Evolutionary conservation across 331 rosid species (phyloP), one percentile per base, ranked within the genome.

Genomic region (Quercus phellos): DNA sequence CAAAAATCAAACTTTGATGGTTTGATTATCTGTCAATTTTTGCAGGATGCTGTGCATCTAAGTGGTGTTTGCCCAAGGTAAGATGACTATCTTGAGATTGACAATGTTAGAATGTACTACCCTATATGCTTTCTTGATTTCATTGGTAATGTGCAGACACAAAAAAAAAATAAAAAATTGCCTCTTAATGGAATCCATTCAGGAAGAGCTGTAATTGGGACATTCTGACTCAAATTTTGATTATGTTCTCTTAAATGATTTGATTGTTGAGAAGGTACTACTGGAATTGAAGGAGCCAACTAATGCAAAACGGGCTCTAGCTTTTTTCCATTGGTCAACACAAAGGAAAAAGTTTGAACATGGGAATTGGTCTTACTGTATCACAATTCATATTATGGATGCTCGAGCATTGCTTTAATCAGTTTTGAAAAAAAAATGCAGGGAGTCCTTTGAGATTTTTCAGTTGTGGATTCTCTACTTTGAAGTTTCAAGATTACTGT

Each of bases 241-340:
- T 32, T 32, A 0, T 32, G 35, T 32, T 3, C 29, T 82, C 1
- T 54, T 93, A 19, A 85, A 74, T 80, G 81, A 82, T 38, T 53
- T 68, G 0, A 38, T 88, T 9, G 93, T 87, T 9, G 85, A 90
- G 63, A 83, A 58, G 8, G 82, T 91, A 6, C 73, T 93, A 35
- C 46, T 85, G 42, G 81, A 87, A 21, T 51, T 93, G 21, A 87
- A 84, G 60, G 78, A 85, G 56, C 94, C 93, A 6, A n/a, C 14
- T 26, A 91, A 91, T 69, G 97, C 94, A n/a, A 86, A 78, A 80
- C 68, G 82, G 2, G 98, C 98, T 24, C 74, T 93, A 30, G 77
- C 89, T 35, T 91, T 93, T 85, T 91, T 91, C 84, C 97, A 91
- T 42, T 91, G 97, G 98, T 84, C 88, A 18, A 55, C 90, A 1